Evolutionary conservation across 768 basidiomycete species (phyloP).

Genomic region (Psilocybe subaeruginosa): DNA sequence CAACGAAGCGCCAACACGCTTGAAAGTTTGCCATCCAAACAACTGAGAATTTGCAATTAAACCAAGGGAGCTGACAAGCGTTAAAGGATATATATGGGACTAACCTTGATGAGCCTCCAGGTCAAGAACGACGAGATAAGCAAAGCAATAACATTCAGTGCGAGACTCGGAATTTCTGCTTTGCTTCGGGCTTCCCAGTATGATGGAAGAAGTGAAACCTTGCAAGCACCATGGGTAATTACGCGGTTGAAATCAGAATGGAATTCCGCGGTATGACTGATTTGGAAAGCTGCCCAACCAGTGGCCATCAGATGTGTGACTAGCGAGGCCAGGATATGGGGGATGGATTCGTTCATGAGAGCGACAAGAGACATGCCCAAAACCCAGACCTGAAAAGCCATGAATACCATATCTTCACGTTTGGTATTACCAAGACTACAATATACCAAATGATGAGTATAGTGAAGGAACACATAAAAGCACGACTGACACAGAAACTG

Average conservation of each 20-base stretch:
- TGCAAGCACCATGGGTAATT: conserved; percentile 69
- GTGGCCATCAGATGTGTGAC: conserved; percentile 76
- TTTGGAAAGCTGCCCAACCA: conserved; percentile 72
- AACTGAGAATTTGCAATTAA: conserved; percentile 36
- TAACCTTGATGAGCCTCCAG: conserved; percentile 76
- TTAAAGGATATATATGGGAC: not conserved
- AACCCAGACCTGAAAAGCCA: conserved; percentile 81
- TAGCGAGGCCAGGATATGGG: conserved; percentile 75
- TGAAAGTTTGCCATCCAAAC: conserved; percentile 90
- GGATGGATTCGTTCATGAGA: conserved; percentile 76
- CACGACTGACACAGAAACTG: conserved; percentile 60
- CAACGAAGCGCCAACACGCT: conserved; percentile 77
- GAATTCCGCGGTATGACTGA: conserved; percentile 61
- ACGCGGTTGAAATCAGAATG: conserved; percentile 55
- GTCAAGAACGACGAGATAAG: conserved; percentile 66
- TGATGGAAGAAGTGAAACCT: conserved; percentile 51
- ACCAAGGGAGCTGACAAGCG: not conserved
- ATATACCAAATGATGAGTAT: conserved; percentile 7
- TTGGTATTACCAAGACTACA: conserved; percentile 69
- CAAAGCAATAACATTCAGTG: conserved; percentile 62
- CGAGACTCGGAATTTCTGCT: conserved; percentile 69
- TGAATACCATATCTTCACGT: conserved; percentile 78
- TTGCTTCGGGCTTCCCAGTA: conserved; percentile 67
- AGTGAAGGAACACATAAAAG: not conserved
- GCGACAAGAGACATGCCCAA: conserved; percentile 79